Evolutionary conservation across 768 basidiomycete species (phyloP), one percentile per base, ranked within the genome.

Genomic region (Russula griseocarnosa): DNA sequence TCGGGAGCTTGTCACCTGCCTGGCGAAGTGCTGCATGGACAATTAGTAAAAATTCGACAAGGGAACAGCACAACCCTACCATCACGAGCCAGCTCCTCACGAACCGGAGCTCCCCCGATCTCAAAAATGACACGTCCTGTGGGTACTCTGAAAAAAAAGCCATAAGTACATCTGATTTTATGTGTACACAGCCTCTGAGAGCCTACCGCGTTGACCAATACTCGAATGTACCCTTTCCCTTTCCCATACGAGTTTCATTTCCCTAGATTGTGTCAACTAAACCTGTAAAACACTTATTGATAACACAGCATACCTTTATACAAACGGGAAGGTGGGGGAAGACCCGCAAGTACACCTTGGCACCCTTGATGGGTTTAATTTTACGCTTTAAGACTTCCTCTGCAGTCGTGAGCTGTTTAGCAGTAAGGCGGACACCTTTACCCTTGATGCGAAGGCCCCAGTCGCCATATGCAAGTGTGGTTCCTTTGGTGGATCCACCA

Each of bases 201-300:
- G 61, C 84, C 60, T 70, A 93, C 92, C 92, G 85, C 63, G 90
- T 92, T 30, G 95, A 92, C 97, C 97, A 99, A 73, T 82, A 98
- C 72, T 98, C 97, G 70, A 98, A 98, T 0, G 90, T 85, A 52
- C 97, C 97, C 75, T 99, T 99, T 63, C 97, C 97, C 77, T 98
- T 98, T 56, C 97, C 97, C 97, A 98, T 98, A 81, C 97, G 90
- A 6, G 94, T 95, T 76, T 98, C 95, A 70, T 97, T 98, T 59
- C 97, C 96, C 92, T 94, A 64, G 7, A 62, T 26, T 34, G 16
- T 16, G 8, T 30, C 38, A 38, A 13, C 53, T 9, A 26, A 63
- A n/a, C n/a, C n/a, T 52, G 26, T n/a, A 7, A n/a, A 20, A 56
- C 10, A 58, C 16, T 38, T 18, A 54, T 54, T 47, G 11, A 54